These are phyloP conservation scores for Brassica hybrid DNA, from an alignment of 441 rosid species.

Conservation along the genomic window DNA sequence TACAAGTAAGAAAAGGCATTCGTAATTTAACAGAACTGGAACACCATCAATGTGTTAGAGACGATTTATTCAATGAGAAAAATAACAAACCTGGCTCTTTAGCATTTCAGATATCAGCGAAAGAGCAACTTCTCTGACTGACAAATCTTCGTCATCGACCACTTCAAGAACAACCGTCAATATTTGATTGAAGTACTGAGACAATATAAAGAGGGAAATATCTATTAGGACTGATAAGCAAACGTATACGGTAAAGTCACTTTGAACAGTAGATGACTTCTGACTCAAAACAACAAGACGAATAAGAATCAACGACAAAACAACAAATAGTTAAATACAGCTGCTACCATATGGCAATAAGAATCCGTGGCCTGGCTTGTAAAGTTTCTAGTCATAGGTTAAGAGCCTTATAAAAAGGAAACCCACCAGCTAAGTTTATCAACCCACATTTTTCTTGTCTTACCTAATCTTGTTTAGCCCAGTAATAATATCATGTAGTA, in stretches of 20 bases:
- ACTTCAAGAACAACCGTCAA: constrained; percentile 96
- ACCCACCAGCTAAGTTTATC: constrained; percentile 25
- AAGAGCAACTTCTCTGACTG: constrained; percentile 78
- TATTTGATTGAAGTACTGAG: constrained; percentile 98
- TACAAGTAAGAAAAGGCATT: constrained; percentile 31
- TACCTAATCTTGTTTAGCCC: constrained; percentile 6
- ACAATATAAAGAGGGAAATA: constrained; percentile 9
- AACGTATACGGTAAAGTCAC: constrained; percentile 21
- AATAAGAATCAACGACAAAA: constrained; percentile 19
- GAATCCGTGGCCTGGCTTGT: constrained; percentile 7
- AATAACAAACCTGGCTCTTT: constrained; percentile 71
- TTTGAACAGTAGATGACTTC: constrained; percentile 2
- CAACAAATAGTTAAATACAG: not conserved
- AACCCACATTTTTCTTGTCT: constrained; percentile 5
- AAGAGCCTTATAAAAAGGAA: constrained; percentile 6
- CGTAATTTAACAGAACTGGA: constrained; percentile 1
- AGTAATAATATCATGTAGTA: constrained; percentile 7
- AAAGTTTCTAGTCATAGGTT: constrained; percentile 8
- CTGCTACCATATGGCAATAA: not conserved
- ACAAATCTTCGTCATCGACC: constrained; percentile 75
- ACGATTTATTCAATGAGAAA: constrained; percentile 9
- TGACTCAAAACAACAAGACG: not conserved
- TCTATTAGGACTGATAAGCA: constrained; percentile 32
- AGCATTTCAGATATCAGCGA: constrained; percentile 85
- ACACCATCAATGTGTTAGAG: constrained; percentile 7